Percentiles rank a stretch among this genome's conserved stretches.
Conservation (phyloP, 306 rosid species). For the Luffa aegyptiaca region DNA sequence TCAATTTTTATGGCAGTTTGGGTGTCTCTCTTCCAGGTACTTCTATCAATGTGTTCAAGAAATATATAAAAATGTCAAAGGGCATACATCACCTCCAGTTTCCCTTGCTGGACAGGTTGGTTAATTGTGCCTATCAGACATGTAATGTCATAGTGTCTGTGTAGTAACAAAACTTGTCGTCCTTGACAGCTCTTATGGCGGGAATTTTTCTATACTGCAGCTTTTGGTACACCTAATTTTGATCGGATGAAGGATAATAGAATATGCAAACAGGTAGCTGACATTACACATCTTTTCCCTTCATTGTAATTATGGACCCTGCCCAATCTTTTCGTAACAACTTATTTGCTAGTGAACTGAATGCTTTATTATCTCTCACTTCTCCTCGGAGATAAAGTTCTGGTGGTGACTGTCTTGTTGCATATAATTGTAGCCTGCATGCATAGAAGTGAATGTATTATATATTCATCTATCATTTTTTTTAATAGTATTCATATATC, state of each 20-base stretch:
- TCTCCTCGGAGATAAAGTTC: not conserved
- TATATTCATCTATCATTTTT: not conserved
- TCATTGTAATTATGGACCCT: not conserved
- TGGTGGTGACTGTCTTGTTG: not conserved
- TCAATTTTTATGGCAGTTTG: slow-evolving; percentile 54
- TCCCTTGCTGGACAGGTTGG: slow-evolving; percentile 88
- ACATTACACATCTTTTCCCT: not conserved
- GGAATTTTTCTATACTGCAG: slow-evolving; percentile 85
- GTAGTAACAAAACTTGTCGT: slow-evolving; percentile 21
- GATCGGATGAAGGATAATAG: slow-evolving; percentile 68
- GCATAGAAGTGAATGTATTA: not conserved
- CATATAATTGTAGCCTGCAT: not conserved
- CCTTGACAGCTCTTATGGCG: slow-evolving; percentile 68
- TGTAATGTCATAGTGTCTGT: not conserved
- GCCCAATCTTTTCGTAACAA: not conserved
- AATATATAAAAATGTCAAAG: slow-evolving; percentile 42
- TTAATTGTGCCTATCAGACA: slow-evolving; percentile 6
- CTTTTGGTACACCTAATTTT: slow-evolving; percentile 87
- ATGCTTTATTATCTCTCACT: not conserved
- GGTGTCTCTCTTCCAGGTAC: slow-evolving; percentile 88
- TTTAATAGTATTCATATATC: not conserved
- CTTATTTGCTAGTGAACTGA: not conserved
- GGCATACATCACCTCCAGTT: slow-evolving; percentile 74
- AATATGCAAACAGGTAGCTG: slow-evolving; percentile 85
- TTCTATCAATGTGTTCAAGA: slow-evolving; percentile 71